Evolutionary conservation across 2,329 filamentous ascomycete genomes (phyloP).

Genomic region (Verticillium alfalfae): DNA sequence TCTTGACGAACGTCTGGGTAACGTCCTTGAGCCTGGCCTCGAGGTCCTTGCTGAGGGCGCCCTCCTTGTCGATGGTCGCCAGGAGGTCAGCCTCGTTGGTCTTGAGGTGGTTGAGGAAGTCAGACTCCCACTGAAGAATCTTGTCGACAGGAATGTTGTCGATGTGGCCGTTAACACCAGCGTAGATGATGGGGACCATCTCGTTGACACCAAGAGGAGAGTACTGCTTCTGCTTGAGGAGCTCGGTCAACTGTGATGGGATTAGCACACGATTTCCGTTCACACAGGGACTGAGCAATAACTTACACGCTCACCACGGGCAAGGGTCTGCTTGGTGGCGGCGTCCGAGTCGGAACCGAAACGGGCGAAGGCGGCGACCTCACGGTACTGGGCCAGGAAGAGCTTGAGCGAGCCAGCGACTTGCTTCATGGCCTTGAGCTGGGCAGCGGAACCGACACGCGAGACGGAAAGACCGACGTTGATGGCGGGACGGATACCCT

Average conservation of each 20-base stretch:
- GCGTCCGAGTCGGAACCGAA: slow-evolving; percentile 99
- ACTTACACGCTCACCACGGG: slow-evolving; percentile 93
- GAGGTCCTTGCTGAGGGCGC: slow-evolving; percentile 89
- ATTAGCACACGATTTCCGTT: not conserved
- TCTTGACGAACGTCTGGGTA: slow-evolving; percentile 82
- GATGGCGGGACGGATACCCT: slow-evolving; percentile 99
- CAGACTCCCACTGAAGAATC: slow-evolving; percentile 89
- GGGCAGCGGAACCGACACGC: slow-evolving; percentile 98
- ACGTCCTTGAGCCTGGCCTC: slow-evolving; percentile 78
- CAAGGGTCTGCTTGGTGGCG: slow-evolving; percentile 96
- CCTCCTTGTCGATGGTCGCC: slow-evolving; percentile 89
- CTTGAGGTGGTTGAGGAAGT: slow-evolving; percentile 90
- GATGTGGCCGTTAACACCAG: slow-evolving; percentile 96
- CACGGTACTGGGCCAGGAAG: slow-evolving; percentile 99
- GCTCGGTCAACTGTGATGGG: slow-evolving; percentile 69
- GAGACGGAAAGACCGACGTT: slow-evolving; percentile 99
- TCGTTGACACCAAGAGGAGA: slow-evolving; percentile 97
- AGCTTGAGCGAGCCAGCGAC: slow-evolving; percentile 99
- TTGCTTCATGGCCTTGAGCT: slow-evolving; percentile 99
- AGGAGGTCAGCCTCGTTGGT: slow-evolving; percentile 83
- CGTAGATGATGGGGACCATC: slow-evolving; percentile 99
- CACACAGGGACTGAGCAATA: not conserved
- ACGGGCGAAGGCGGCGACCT: slow-evolving; percentile 98
- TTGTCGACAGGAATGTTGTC: slow-evolving; percentile 84
- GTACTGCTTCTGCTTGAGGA: slow-evolving; percentile 99